phyloP scores from a whole-genome alignment of 176 grass and related monocot genomes.

The Neostapfia colusana region DNA sequence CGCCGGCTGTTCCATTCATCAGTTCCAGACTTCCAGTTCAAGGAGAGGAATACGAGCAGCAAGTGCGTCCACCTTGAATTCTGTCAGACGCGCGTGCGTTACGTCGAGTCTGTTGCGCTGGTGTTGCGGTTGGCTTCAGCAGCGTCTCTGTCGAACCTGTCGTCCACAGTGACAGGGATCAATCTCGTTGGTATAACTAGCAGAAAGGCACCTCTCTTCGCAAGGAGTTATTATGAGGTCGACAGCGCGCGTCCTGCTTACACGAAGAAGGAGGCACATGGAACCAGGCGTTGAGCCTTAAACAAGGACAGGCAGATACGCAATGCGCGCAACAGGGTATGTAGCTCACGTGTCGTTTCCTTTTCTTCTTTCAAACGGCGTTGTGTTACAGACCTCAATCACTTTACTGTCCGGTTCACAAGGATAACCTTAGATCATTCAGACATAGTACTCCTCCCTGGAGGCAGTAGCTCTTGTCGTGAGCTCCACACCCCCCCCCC shows the following conservation, averaged over 20 bases:
- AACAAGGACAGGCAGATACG: background rate
- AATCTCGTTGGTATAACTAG: background rate
- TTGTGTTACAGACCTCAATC: background rate
- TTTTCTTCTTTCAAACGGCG: background rate
- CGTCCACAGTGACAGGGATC: background rate
- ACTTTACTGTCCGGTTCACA: background rate
- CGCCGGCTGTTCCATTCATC: background rate
- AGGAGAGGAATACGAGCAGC: background rate
- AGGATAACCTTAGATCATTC: too few relatives aligned
- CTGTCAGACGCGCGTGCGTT: background rate
- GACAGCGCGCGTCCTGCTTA: slow-evolving; percentile 32
- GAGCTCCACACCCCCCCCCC: too few relatives aligned
- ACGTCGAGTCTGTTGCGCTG: slow-evolving; percentile 1
- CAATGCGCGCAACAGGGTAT: background rate
- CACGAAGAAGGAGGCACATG: slow-evolving; percentile 16
- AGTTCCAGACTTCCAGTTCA: background rate
- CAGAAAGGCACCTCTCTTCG: too few relatives aligned
- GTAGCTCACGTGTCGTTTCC: background rate
- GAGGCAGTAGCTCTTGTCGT: too few relatives aligned
- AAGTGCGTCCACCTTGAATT: background rate
- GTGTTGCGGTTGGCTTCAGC: background rate
- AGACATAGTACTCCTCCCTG: too few relatives aligned
- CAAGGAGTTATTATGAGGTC: slow-evolving; percentile 33
- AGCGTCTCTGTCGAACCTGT: background rate
- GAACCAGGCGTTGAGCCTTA: too few relatives aligned